Evolutionary conservation across 1,139 yeast species (phyloP).

Genomic region (Hyphopichia buzzinii): DNA sequence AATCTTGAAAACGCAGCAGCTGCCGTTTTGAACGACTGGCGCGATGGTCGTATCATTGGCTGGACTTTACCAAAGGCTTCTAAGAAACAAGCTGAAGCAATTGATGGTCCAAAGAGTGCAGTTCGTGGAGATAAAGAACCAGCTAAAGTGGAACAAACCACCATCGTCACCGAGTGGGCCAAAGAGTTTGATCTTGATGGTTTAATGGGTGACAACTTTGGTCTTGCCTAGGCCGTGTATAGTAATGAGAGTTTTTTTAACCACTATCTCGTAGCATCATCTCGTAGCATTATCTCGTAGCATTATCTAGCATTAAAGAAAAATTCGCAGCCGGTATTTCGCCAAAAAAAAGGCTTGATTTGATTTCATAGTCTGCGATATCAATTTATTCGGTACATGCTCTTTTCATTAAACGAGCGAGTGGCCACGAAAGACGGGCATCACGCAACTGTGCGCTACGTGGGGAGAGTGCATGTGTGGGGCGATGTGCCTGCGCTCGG

Average conservation of each 20-base stretch:
- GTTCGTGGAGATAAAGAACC: constrained; percentile 48
- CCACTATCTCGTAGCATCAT: no score
- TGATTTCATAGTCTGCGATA: no score
- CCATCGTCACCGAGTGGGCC: constrained; percentile 88
- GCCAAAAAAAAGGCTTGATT: no score
- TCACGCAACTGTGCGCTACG: constrained; percentile 60
- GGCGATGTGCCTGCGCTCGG: constrained; percentile 58
- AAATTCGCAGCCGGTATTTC: no score
- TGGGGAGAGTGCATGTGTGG: constrained; percentile 68
- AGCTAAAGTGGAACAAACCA: constrained; percentile 66
- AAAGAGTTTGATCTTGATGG: constrained; percentile 91
- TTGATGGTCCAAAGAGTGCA: constrained; percentile 42
- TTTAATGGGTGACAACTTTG: constrained; percentile 49
- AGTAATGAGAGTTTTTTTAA: no score
- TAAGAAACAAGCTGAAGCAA: constrained; percentile 29
- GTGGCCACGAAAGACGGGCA: constrained; percentile 45
- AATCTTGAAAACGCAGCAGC: constrained; percentile 83
- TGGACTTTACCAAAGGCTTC: constrained; percentile 85
- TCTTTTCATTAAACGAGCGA: constrained; percentile 37
- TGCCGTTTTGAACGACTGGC: constrained; percentile 89
- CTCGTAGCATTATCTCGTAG: no score
- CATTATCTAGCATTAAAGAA: no score
- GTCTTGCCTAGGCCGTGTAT: constrained; percentile 12
- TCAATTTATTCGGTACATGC: no score
- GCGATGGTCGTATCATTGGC: constrained; percentile 91